These are phyloP conservation scores for Pestalotiopsis sp. DNA, from an alignment of 2,329 filamentous ascomycete species.

Conservation along the genomic window DNA sequence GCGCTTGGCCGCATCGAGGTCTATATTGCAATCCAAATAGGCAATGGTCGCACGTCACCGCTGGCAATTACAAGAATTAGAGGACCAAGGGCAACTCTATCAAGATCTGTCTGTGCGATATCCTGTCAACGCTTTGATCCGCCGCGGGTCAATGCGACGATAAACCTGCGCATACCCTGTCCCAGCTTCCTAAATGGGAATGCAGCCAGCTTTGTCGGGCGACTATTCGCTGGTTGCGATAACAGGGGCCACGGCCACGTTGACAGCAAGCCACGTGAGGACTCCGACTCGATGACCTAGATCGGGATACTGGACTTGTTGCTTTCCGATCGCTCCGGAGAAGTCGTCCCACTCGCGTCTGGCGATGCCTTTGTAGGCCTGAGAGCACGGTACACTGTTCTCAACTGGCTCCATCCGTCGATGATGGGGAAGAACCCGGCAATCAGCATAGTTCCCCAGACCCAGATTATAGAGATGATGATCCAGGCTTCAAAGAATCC, in stretches of 20 bases:
- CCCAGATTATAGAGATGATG: constrained; percentile 52
- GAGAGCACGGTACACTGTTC: constrained; percentile 24
- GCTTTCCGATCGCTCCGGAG: neutral
- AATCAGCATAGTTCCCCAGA: constrained; percentile 52
- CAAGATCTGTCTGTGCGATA: neutral
- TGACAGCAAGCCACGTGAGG: neutral
- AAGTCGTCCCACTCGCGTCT: neutral
- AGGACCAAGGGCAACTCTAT: neutral
- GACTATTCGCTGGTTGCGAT: neutral
- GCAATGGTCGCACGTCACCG: neutral
- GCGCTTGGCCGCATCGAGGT: neutral
- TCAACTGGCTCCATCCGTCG: constrained; percentile 42
- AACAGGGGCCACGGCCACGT: neutral
- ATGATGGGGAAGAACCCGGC: constrained; percentile 51
- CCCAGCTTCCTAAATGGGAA: neutral
- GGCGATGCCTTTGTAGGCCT: neutral
- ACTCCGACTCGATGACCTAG: neutral
- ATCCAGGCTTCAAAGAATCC: constrained; percentile 53
- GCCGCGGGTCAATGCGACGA: neutral
- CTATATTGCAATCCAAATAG: neutral
- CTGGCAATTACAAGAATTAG: neutral
- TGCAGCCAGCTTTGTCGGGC: neutral
- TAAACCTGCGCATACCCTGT: neutral
- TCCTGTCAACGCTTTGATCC: neutral
- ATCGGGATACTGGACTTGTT: neutral